A percentile compares a stretch with the other conserved stretches of the same genome.
Conservation (phyloP, 768 basidiomycete genomes). For the Psilocybe sp. region DNA sequence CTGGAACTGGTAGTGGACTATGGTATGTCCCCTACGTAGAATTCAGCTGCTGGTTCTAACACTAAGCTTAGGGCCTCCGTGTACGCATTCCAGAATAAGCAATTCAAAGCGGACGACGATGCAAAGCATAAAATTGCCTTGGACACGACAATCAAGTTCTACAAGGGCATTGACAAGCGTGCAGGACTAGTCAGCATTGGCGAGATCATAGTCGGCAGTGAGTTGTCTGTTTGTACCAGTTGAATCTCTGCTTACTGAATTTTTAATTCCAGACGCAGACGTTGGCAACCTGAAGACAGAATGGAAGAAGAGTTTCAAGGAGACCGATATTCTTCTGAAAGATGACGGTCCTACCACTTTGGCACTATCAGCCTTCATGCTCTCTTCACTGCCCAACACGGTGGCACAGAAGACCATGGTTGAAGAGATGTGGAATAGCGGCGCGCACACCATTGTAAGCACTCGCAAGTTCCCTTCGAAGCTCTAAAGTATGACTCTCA, state of each 20-base stretch:
- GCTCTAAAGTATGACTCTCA: no score
- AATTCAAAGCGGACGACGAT: constrained; percentile 15
- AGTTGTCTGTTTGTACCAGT: constrained; percentile 8
- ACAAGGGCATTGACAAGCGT: constrained; percentile 77
- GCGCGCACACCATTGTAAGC: constrained; percentile 74
- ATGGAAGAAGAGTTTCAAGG: constrained; percentile 60
- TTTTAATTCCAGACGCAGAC: constrained; percentile 34
- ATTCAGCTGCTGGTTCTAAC: constrained; percentile 7
- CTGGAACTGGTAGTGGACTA: constrained; percentile 77
- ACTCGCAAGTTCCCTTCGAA: no score
- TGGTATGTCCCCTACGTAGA: constrained; percentile 51
- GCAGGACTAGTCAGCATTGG: constrained; percentile 67
- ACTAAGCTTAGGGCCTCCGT: constrained; percentile 55
- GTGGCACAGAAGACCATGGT: constrained; percentile 64
- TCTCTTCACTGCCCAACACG: constrained; percentile 68
- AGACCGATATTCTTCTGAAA: constrained; percentile 39
- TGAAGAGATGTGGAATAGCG: constrained; percentile 89
- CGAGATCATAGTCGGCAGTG: constrained; percentile 60
- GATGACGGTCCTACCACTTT: constrained; percentile 50
- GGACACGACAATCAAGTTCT: constrained; percentile 54
- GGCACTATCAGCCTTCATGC: constrained; percentile 82
- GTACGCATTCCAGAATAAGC: constrained; percentile 55
- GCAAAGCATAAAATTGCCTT: constrained; percentile 35
- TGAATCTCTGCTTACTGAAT: background rate
- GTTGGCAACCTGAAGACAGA: constrained; percentile 40